A percentile compares a stretch with the other conserved stretches of the same genome.
phyloP scores from a whole-genome alignment of 2,329 filamentous ascomycete species.

The Cladosporium sp. region DNA sequence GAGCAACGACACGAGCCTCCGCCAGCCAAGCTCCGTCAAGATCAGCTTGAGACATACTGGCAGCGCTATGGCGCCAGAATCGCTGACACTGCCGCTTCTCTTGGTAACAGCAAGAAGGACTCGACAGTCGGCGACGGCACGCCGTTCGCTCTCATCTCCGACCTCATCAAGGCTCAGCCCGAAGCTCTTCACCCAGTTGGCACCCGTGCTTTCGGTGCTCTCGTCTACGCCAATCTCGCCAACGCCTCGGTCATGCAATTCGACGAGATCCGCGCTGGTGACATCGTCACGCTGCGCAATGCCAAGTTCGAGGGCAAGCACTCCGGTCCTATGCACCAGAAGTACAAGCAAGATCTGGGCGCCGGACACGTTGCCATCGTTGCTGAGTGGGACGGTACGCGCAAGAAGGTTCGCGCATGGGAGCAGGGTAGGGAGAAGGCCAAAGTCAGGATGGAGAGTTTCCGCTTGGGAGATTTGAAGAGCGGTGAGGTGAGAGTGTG shows the following conservation, averaged over 20 bases:
- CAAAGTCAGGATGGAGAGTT: slow-evolving; percentile 67
- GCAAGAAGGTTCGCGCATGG: slow-evolving; percentile 95
- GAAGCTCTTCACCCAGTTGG: slow-evolving; percentile 79
- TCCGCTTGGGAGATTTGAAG: slow-evolving; percentile 84
- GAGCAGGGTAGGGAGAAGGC: slow-evolving; percentile 91
- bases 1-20: slow-evolving; percentile 86
- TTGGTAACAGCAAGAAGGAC: slow-evolving; percentile 69
- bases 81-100: slow-evolving; percentile 60
- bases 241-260: slow-evolving; percentile 87
- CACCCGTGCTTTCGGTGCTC: slow-evolving; percentile 81
- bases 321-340: slow-evolving; percentile 81
- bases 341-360: slow-evolving; percentile 76
- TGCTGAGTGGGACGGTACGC: slow-evolving; percentile 95
- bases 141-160: slow-evolving; percentile 69
- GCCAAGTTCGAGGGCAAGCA: slow-evolving; percentile 93
- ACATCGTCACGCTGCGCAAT: slow-evolving; percentile 89
- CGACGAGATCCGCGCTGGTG: slow-evolving; percentile 89
- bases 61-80: slow-evolving; percentile 76
- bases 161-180: slow-evolving; percentile 63
- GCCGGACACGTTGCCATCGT: slow-evolving; percentile 81
- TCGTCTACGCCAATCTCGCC: slow-evolving; percentile 91
- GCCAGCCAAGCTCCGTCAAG: slow-evolving; percentile 76
- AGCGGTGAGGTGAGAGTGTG: slow-evolving; percentile 96
- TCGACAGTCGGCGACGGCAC: slow-evolving; percentile 79
- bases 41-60: slow-evolving; percentile 86